Evolutionary conservation across 495 filamentous ascomycete genomes (phyloP).

Genomic region (Penicillium taxi): DNA sequence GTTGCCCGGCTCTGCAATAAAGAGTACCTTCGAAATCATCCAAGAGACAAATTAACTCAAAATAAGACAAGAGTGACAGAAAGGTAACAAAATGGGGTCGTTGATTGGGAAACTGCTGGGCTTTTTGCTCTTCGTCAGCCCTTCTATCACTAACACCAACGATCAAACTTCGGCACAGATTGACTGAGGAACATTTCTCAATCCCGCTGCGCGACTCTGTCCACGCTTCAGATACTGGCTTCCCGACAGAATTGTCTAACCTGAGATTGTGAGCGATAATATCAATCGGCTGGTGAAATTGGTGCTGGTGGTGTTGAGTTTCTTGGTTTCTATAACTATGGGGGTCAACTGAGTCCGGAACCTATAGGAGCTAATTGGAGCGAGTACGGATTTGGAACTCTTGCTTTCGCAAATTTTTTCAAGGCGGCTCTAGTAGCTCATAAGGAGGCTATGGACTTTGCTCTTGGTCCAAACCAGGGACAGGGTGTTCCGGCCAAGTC

Average conservation of each 20-base stretch:
- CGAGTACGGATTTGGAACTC: slow-evolving; percentile 40
- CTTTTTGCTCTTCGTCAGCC: too few relatives aligned
- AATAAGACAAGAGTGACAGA: too few relatives aligned
- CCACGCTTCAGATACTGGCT: slow-evolving; percentile 32
- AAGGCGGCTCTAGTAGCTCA: slow-evolving; percentile 27
- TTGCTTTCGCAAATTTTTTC: slow-evolving; percentile 32
- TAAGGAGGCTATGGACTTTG: slow-evolving; percentile 40
- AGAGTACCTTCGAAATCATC: too few relatives aligned
- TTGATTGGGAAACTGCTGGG: too few relatives aligned
- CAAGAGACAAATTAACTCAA: too few relatives aligned
- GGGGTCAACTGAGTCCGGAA: slow-evolving; percentile 1
- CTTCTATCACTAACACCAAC: too few relatives aligned
- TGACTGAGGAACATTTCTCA: slow-evolving; percentile 19
- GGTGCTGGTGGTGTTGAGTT: slow-evolving; percentile 40
- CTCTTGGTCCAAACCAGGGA: slow-evolving; percentile 42
- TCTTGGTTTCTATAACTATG: slow-evolving; percentile 36
- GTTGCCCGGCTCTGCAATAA: too few relatives aligned
- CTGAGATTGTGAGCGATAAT: slow-evolving; percentile 20
- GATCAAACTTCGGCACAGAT: slow-evolving; percentile 10
- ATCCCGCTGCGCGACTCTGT: slow-evolving; percentile 15
- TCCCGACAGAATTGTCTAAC: slow-evolving; percentile 35
- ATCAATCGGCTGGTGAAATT: slow-evolving; percentile 23
- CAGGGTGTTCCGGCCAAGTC: slow-evolving; percentile 38
- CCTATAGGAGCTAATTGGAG: slow-evolving; percentile 29
- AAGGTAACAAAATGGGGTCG: too few relatives aligned